Conservation (phyloP, 2,329 filamentous ascomycete species). For the Penicillium sp. region DNA sequence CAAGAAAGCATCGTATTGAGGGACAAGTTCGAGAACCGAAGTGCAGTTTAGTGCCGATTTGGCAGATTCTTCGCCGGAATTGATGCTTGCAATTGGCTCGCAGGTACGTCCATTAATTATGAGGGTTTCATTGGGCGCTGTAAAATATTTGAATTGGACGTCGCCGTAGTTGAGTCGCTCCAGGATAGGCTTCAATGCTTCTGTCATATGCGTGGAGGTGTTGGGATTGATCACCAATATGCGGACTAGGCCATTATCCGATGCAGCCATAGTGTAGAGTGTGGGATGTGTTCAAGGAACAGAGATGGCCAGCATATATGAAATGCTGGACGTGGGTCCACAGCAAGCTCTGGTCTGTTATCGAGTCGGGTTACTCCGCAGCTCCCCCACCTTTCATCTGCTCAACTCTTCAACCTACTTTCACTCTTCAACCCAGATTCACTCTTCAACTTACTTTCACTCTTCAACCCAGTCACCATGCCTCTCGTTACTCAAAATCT, state of each 20-base stretch:
- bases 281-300: background rate
- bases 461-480: slow-evolving; percentile 21
- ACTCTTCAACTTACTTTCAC: slow-evolving; percentile 1
- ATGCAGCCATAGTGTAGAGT: slow-evolving; percentile 13
- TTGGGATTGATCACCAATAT: slow-evolving; percentile 47
- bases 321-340: background rate
- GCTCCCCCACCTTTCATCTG: slow-evolving; percentile 9
- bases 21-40: slow-evolving; percentile 46
- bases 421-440: background rate
- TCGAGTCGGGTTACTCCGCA: slow-evolving; percentile 18
- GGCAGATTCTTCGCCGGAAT: slow-evolving; percentile 65
- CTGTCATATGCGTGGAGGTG: slow-evolving; percentile 44
- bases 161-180: slow-evolving; percentile 34
- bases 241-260: slow-evolving; percentile 19
- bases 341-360: slow-evolving; percentile 2
- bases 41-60: slow-evolving; percentile 61
- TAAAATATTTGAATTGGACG: slow-evolving; percentile 39
- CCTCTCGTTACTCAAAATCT: slow-evolving; percentile 36
- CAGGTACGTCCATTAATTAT: slow-evolving; percentile 29
- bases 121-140: slow-evolving; percentile 32
- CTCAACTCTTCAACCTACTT: background rate
- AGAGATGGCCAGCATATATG: background rate
- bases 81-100: slow-evolving; percentile 67
- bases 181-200: slow-evolving; percentile 40
- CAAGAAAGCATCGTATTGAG: slow-evolving; percentile 65